Base-by-base conservation (phyloP, 306 rosid genomes). In the Sicyos baderoa region DNA sequence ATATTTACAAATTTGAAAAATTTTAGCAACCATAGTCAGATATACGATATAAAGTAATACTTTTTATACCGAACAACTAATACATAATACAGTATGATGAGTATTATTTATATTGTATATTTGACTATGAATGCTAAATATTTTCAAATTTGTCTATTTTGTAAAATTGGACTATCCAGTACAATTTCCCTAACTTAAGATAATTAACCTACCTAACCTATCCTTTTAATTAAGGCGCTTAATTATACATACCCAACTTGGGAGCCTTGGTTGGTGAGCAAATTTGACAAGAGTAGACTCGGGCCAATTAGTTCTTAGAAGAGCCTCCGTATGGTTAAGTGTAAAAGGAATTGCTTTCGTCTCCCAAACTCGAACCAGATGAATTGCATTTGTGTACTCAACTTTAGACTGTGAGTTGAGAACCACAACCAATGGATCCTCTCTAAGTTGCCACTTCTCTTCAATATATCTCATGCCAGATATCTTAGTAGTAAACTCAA, bases 361-460 rank as follows among this genome's bases (percentile, higher is more conserved):
- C 11, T 90, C 89, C 82, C 83, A 80, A 21, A 77, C 70, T 10
- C 74, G 75, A 68, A 88, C 77, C 53, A 84, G 21, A 71, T 84
- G 83, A 70, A 80, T 21, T 14, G 85, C 91, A 61, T 88, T 86
- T 0, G 44, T 4, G 71, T 80, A 80, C 29, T 68, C 71, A 13
- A 86, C 76, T 73, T 76, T 79, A 21, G 84, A 81, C 51, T 76
- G 82, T 1, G 82, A 80, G 56, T 55, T 82, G 58, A 79, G 2
- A 53, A 70, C 73, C 21, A 63, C 69, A 63, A 63, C 52, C 21
- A 63, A 63, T 18, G 69, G 29, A 40, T 63, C 69, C 5, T 63
- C 52, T 42, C 69, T 63, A 19, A 63, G 51, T 18, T 63, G 51
- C 69, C 69, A 63, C 8, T 63, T 40, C 40, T 85, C 86, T 51